Conservation (phyloP, 2,329 filamentous ascomycete species). For the Penicillium hesseltinei region DNA sequence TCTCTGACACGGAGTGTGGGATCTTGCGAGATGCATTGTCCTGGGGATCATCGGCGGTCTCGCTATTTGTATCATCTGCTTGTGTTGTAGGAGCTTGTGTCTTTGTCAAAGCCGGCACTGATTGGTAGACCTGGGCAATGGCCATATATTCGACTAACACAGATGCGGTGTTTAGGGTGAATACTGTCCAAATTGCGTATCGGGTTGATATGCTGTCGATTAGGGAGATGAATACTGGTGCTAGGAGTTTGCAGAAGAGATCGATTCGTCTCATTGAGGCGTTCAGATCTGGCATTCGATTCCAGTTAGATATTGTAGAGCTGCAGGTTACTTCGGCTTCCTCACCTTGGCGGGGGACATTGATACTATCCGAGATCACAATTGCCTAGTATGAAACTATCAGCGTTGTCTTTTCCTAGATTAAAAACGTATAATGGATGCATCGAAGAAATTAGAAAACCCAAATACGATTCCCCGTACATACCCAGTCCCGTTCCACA, state of each 20-base stretch:
- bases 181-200: conserved; percentile 49
- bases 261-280: conserved; percentile 58
- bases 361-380: conserved; percentile 31
- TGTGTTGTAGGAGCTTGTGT: conserved; percentile 24
- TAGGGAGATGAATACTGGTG: conserved; percentile 52
- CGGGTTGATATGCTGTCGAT: conserved; percentile 46
- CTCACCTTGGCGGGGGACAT: conserved; percentile 44
- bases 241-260: conserved; percentile 56
- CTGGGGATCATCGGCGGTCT: not conserved
- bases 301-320: conserved; percentile 2
- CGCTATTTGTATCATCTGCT: not conserved
- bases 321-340: not conserved
- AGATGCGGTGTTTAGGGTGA: conserved; percentile 40
- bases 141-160: conserved; percentile 43
- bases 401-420: not conserved
- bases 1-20: not conserved
- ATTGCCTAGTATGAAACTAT: conserved; percentile 23
- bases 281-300: conserved; percentile 42
- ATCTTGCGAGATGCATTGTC: not conserved
- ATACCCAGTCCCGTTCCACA: conserved; percentile 68
- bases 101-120: conserved; percentile 16
- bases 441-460: not conserved
- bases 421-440: not conserved
- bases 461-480: conserved; percentile 1
- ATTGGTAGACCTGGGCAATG: conserved; percentile 33